These are phyloP conservation scores for Populus simonii DNA, from an alignment of 345 rosid species.

Conservation along the genomic window DNA sequence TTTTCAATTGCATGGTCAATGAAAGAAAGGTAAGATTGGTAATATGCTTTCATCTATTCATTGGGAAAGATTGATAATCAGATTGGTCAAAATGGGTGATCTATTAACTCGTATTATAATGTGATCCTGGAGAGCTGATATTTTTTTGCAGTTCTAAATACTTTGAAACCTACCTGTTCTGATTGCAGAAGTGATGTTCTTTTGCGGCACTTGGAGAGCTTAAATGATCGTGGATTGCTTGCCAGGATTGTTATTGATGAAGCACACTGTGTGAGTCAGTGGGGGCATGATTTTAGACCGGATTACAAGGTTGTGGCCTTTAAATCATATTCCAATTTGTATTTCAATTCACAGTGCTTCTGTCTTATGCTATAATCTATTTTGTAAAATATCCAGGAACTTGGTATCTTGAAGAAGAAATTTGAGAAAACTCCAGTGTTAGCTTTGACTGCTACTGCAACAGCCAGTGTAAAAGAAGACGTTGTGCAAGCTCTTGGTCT, in stretches of 20 bases:
- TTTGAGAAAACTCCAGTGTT: constrained; percentile 84
- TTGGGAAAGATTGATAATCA: neutral
- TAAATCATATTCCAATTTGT: constrained; percentile 10
- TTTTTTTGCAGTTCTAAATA: constrained; percentile 9
- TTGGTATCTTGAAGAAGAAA: constrained; percentile 91
- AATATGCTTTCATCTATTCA: neutral
- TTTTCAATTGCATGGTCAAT: neutral
- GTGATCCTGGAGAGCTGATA: constrained; percentile 1
- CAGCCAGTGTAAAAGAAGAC: constrained; percentile 98
- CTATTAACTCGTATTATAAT: neutral
- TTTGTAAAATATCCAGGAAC: constrained; percentile 56
- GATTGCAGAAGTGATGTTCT: constrained; percentile 84
- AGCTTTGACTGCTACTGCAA: constrained; percentile 98
- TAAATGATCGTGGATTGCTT: constrained; percentile 74
- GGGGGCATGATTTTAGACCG: constrained; percentile 99
- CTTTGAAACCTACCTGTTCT: constrained; percentile 18
- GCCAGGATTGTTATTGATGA: constrained; percentile 97
- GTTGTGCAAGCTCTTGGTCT: constrained; percentile 99
- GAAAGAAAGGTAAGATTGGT: neutral
- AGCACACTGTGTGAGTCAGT: constrained; percentile 99
- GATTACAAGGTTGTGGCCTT: constrained; percentile 81
- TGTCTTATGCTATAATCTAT: constrained; percentile 16
- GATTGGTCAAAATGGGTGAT: neutral
- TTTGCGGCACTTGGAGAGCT: constrained; percentile 72
- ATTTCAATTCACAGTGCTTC: constrained; percentile 7